Evolutionary conservation across 352 stramenopile genomes (phyloP), one percentile per base, ranked within the genome.

Genomic region (Elongisporangium prolatum): DNA sequence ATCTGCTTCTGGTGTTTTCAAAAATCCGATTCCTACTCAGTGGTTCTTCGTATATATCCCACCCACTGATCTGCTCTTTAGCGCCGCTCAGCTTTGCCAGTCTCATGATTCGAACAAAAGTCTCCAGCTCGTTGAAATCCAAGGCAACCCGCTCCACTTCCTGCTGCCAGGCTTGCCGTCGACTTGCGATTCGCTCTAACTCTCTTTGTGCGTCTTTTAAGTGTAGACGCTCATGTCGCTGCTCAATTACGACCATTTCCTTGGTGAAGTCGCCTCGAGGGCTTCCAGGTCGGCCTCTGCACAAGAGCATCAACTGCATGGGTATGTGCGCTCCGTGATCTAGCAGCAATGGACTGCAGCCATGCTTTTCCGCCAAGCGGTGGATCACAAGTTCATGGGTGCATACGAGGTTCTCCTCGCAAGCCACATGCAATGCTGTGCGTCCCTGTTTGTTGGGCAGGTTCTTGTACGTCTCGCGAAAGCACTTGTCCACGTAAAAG

Each of bases 391-490:
- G 62, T 62, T 93, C 83, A 40, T 93, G 83, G 3, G 78, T 93
- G 44, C 84, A 93, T 59, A 90, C 81, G 38, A 93, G 63, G 60
- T 90, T 93, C 56, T 89, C 79, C n/a, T 93, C 79, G 47, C 84
- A 91, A 4, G 84, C 79, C 2, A 93, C 61, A 59, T 93, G 84
- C 6, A 93, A 61, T 16, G 84, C 69, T 3, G 79, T 89, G 3
- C 71, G 69, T 16, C 84, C 84, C 21, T 90, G 80, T 5, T 77
- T 71, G 63, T 91, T 93, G 5, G 60, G 48, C 24, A 81, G 52
- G 53, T 91, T 75, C 48, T 85, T 84, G 66, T 83, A 93, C 54
- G 68, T 77, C 50, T 86, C 67, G 8, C 79, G 72, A 21, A 93
- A 58, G 50, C 70, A 84, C 2, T 65, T 72, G 61, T 89, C 77